phyloP scores from a whole-genome alignment of 2,329 filamentous ascomycete species.

The Colletotrichum lindemuthianum region DNA sequence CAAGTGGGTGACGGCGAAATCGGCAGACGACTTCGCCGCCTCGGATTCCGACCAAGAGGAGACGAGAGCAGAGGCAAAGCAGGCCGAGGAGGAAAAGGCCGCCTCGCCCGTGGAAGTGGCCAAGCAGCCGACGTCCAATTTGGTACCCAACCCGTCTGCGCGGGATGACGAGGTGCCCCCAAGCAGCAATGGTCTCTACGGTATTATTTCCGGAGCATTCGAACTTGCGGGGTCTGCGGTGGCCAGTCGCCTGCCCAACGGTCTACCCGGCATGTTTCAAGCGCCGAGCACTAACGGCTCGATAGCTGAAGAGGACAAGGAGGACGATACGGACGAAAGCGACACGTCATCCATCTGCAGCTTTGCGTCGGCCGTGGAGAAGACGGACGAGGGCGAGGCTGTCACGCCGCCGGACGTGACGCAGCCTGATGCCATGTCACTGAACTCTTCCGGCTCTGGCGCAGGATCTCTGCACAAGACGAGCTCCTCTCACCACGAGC shows the following conservation, averaged over 20 bases:
- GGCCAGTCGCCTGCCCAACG: slow-evolving; percentile 49
- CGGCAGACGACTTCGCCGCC: slow-evolving; percentile 47
- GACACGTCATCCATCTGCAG: slow-evolving; percentile 59
- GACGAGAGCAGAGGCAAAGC: slow-evolving; percentile 39
- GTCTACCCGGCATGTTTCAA: slow-evolving; percentile 43
- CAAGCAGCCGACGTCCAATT: slow-evolving; percentile 47
- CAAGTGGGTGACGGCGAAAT: slow-evolving; percentile 70
- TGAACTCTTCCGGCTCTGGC: slow-evolving; percentile 52
- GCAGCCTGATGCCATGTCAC: slow-evolving; percentile 34
- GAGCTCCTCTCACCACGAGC: slow-evolving; percentile 59
- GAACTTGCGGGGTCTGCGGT: slow-evolving; percentile 60
- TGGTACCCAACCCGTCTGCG: slow-evolving; percentile 36
- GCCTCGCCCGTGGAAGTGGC: slow-evolving; percentile 41
- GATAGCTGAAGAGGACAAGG: slow-evolving; percentile 43
- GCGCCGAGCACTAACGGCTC: slow-evolving; percentile 41
- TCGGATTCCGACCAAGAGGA: slow-evolving; percentile 29
- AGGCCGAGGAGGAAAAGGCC: slow-evolving; percentile 43
- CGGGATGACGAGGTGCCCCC: slow-evolving; percentile 45
- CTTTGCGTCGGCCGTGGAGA: slow-evolving; percentile 60
- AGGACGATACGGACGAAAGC: slow-evolving; percentile 45
- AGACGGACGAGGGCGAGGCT: slow-evolving; percentile 42
- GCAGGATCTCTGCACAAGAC: slow-evolving; percentile 40
- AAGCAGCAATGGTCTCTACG: slow-evolving; percentile 61
- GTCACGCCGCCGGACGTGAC: slow-evolving; percentile 26
- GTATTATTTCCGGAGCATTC: slow-evolving; percentile 64